These are phyloP conservation scores for Lactarius pseudohatsudake DNA, from an alignment of 768 basidiomycete genomes.

Conservation along the genomic window DNA sequence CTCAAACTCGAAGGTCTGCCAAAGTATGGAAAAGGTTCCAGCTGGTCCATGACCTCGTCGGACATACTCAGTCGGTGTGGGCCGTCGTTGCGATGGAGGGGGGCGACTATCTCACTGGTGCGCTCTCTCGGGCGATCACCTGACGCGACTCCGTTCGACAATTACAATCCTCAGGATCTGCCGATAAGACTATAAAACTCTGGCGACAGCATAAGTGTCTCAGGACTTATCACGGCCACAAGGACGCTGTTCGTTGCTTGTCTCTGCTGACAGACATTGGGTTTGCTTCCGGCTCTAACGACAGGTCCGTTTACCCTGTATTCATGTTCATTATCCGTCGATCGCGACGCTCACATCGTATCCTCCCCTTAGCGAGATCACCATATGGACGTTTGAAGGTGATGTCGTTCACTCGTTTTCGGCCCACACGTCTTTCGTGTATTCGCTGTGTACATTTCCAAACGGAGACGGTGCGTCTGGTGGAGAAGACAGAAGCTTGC, in stretches of 20 bases:
- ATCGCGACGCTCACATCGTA: slow-evolving; percentile 15
- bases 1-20: slow-evolving; percentile 70
- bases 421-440: slow-evolving; percentile 97
- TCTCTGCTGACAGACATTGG: slow-evolving; percentile 80
- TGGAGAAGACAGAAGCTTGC: slow-evolving; percentile 91
- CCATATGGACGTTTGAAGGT: slow-evolving; percentile 86
- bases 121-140: slow-evolving; percentile 21
- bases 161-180: slow-evolving; percentile 59
- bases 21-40: slow-evolving; percentile 89
- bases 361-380: slow-evolving; percentile 66
- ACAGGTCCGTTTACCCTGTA: slow-evolving; percentile 57
- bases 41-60: slow-evolving; percentile 69
- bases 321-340: background rate
- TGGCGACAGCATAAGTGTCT: slow-evolving; percentile 78
- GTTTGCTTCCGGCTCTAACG: slow-evolving; percentile 95
- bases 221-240: slow-evolving; percentile 81
- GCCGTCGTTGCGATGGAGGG: slow-evolving; percentile 80
- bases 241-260: slow-evolving; percentile 87
- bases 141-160: background rate
- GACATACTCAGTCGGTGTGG: slow-evolving; percentile 93
- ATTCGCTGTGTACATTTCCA: slow-evolving; percentile 80
- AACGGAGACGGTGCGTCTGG: slow-evolving; percentile 83
- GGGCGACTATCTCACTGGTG: slow-evolving; percentile 80
- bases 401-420: slow-evolving; percentile 76
- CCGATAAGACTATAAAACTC: slow-evolving; percentile 90